These are phyloP conservation scores for Monosiga brevicollis DNA, from an alignment of 78 protist species.

Conservation along the genomic window DNA sequence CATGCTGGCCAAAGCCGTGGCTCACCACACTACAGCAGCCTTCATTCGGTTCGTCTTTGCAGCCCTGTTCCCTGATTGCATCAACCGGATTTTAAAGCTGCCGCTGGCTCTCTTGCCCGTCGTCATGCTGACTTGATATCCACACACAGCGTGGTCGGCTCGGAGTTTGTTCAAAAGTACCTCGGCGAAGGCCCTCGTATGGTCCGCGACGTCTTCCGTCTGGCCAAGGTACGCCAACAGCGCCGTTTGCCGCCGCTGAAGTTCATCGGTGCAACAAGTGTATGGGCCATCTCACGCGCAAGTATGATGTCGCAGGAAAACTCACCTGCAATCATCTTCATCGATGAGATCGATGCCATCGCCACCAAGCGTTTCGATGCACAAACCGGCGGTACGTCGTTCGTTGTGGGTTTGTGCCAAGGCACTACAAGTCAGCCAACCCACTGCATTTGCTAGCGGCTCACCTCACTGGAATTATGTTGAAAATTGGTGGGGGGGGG, in stretches of 20 bases:
- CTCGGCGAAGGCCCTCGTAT: slow-evolving; percentile 99
- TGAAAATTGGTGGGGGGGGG: too few species aligned
- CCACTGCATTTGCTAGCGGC: too few species aligned
- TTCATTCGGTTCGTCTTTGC: slow-evolving; percentile 76
- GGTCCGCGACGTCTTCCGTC: slow-evolving; percentile 98
- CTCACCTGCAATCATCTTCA: slow-evolving; percentile 98
- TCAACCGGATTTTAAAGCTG: too few species aligned
- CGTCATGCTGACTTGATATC: too few species aligned
- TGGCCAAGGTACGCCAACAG: too few species aligned
- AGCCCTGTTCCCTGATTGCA: too few species aligned
- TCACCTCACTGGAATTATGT: too few species aligned
- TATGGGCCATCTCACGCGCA: too few species aligned
- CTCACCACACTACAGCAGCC: slow-evolving; percentile 98
- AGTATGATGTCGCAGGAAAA: slow-evolving; percentile 78
- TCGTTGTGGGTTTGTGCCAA: neutral
- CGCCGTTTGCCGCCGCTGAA: too few species aligned
- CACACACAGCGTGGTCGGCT: slow-evolving; percentile 82
- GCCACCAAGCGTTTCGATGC: slow-evolving; percentile 98
- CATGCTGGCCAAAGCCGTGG: slow-evolving; percentile 89
- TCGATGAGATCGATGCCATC: slow-evolving; percentile 98
- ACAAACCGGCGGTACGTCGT: slow-evolving; percentile 84
- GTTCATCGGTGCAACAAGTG: too few species aligned
- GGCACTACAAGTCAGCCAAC: too few species aligned
- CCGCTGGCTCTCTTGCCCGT: too few species aligned
- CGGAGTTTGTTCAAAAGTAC: slow-evolving; percentile 99